Conservation (phyloP, 768 basidiomycete species). For the Paxillus ammoniavirescens region DNA sequence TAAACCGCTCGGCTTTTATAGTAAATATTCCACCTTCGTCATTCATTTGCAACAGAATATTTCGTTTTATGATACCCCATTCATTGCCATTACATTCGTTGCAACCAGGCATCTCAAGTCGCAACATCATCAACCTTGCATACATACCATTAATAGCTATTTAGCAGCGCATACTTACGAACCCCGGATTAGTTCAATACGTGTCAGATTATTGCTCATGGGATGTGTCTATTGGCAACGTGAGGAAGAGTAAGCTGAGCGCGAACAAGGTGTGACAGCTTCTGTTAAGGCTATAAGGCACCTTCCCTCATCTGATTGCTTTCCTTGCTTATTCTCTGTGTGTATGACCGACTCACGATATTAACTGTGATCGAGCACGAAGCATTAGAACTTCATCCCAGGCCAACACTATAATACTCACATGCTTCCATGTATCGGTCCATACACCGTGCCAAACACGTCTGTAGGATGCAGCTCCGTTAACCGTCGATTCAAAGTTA, state of each 20-base stretch:
- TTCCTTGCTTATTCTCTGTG: constrained; percentile 55
- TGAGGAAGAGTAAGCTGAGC: background rate
- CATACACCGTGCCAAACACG: constrained; percentile 72
- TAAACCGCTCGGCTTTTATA: constrained; percentile 8
- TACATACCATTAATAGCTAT: constrained; percentile 16
- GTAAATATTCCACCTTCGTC: constrained; percentile 18
- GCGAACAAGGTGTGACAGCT: background rate
- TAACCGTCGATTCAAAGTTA: background rate
- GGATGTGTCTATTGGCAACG: background rate
- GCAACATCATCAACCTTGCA: constrained; percentile 9
- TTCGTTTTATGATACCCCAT: background rate
- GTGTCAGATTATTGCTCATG: constrained; percentile 5
- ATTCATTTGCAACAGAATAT: background rate
- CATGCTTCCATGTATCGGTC: constrained; percentile 86
- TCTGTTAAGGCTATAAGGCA: constrained; percentile 5
- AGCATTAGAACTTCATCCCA: constrained; percentile 1
- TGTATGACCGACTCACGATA: constrained; percentile 71
- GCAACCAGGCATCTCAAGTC: constrained; percentile 11
- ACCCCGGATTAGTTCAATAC: constrained; percentile 13
- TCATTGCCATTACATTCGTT: constrained; percentile 11
- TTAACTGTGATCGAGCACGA: constrained; percentile 53
- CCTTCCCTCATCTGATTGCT: constrained; percentile 32
- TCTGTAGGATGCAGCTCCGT: constrained; percentile 38
- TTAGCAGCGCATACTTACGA: constrained; percentile 18
- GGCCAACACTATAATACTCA: constrained; percentile 37